These are phyloP conservation scores for Epichloe elymi DNA, from an alignment of 2,329 filamentous ascomycete species.

Conservation along the genomic window DNA sequence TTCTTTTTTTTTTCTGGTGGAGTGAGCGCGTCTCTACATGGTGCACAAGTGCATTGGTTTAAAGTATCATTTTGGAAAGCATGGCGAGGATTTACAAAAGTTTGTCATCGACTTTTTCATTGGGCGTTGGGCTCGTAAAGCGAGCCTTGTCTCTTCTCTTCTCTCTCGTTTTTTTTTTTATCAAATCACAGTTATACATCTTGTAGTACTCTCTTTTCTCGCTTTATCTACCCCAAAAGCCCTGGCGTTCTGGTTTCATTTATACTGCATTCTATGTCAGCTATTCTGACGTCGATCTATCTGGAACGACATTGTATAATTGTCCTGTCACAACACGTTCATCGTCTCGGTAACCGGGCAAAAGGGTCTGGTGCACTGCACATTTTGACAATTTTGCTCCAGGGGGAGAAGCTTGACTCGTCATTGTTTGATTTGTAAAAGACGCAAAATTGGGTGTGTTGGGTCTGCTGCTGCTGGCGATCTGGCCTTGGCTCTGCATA, in stretches of 20 bases:
- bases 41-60: slow-evolving; percentile 5
- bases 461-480: neutral
- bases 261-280: neutral
- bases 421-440: slow-evolving; percentile 1
- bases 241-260: neutral
- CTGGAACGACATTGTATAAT: neutral
- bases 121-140: slow-evolving; percentile 15
- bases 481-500: neutral
- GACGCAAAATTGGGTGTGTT: neutral
- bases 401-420: neutral
- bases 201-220: neutral
- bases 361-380: neutral
- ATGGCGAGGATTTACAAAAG: slow-evolving; percentile 19
- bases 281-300: neutral
- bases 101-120: slow-evolving; percentile 8
- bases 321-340: neutral
- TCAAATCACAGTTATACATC: neutral
- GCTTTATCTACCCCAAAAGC: neutral
- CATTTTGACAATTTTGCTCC: neutral
- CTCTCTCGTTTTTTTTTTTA: neutral
- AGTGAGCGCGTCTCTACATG: neutral
- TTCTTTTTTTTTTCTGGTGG: slow-evolving; percentile 3
- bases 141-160: neutral
- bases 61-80: slow-evolving; percentile 19
- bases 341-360: neutral